Base-by-base conservation (phyloP, 169 alveolate species). In the Eimeria tenella region DNA sequence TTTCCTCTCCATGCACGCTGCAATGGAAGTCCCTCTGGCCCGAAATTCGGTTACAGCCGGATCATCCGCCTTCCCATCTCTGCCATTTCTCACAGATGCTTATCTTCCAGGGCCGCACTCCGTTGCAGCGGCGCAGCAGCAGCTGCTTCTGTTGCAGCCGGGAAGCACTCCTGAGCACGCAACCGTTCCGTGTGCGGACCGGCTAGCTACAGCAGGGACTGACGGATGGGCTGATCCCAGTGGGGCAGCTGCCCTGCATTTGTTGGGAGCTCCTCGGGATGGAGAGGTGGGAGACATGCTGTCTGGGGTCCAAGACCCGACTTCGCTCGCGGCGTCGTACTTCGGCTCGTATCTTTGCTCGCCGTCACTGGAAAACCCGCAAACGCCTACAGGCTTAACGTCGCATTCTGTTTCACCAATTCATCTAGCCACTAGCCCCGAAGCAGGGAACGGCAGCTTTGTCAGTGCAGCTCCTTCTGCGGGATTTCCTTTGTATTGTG, bases 91-190 rank as follows among this genome's bases (percentile, higher is more conserved):
- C 4, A 82, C 90, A 82, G 90, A 82, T 74, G 74, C 71, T 23
- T 82, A 82, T 58, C 74, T 82, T 31, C 90, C 74, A 9, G 74
- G 21, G 42, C 90, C 53, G 19, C 90, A 82, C 21, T 7, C 90
- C 23, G 58, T 65, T 10, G 90, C 90, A 19, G 74, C 75, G 49
- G 74, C 90, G n/a, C 90, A 82, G 74, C 90, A 82, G 90, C 90
- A 82, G 60, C 75, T 11, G 42, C 60, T 56, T 73, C 90, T 55
- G 90, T 56, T 82, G 75, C 90, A 31, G 75, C 86, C 62, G 65
- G 52, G 75, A 7, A 19, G n/a, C 74, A 13, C 90, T 10, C 74
- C 74, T 9, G 90, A 82, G 55, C 90, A 62, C 56, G 75, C 50
- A 49, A 25, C 74, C 5, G 90, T 31, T 15, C 25, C 90, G 23